Evolutionary conservation across 2,329 filamentous ascomycete species (phyloP), one percentile per base, ranked within the genome.

Genomic region (Magnaporthiopsis incrustans): DNA sequence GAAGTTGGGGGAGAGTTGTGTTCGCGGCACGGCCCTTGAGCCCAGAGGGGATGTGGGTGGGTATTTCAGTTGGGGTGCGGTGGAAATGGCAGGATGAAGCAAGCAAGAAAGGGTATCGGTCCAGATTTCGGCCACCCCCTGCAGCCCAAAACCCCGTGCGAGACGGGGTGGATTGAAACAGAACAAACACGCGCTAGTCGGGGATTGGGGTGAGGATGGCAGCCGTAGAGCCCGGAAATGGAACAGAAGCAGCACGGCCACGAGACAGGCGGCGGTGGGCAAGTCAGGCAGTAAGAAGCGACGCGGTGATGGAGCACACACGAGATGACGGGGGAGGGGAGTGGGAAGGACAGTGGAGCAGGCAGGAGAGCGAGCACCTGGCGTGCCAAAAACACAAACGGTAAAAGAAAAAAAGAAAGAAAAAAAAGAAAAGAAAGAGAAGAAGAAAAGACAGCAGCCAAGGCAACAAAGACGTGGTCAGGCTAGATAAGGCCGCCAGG

Each of bases 11-110:
- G 58, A 38, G 58, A 35, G 44, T 53, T 53, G 58, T 38, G 58
- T 60, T 60, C 58, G 58, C 58, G 32, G 58, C 58, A 60, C 58
- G 58, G 58, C 32, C 58, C 58, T 60, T 32, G 14, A 27, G 22
- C 58, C 12, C 57, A 58, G 57, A 27, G 25, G 26, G 14, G 56
- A 57, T 25, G 56, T 57, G 25, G 57, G 57, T 58, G 57, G 57
- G 57, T 58, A 27, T 58, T 58, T 58, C 12, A 58, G 57, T 58
- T 22, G 12, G 57, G 25, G n/a, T 18, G 56, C n/a, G 22, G 53
- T 18, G 27, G 56, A 57, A 58, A 11, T 7, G 30, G 57, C 26
- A 58, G 57, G 44, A 53, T 10, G 44, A 22, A 53, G 44, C 44
- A 50, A n/a, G 44, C 44, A 53, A 25, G 44, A 53, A 53, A 6